phyloP scores from a whole-genome alignment of 2,329 filamentous ascomycete species.

The Exophiala viscosa region DNA sequence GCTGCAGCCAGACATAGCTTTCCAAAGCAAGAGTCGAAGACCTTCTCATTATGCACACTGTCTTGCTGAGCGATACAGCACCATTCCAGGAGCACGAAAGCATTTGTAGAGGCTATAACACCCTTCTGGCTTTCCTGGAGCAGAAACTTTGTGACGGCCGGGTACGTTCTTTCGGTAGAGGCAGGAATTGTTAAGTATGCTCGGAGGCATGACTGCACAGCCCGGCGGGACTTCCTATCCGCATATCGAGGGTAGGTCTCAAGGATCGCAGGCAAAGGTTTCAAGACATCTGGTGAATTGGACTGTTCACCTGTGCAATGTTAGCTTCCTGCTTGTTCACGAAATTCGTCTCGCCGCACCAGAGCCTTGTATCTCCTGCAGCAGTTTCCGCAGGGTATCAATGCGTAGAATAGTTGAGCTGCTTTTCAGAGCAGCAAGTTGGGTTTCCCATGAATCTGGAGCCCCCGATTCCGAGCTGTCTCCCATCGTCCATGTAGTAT shows the following conservation, averaged over 20 bases:
- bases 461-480: constrained; percentile 14
- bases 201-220: constrained; percentile 75
- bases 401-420: constrained; percentile 26
- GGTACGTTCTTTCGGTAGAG: constrained; percentile 38
- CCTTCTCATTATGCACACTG: constrained; percentile 57
- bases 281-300: background rate
- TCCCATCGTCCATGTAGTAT: constrained; percentile 20
- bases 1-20: constrained; percentile 68
- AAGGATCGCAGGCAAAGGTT: constrained; percentile 55
- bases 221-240: constrained; percentile 78
- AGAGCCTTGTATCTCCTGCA: constrained; percentile 16
- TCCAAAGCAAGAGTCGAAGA: constrained; percentile 51
- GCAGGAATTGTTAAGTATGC: constrained; percentile 59
- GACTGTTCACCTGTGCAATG: constrained; percentile 6
- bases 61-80: constrained; percentile 73
- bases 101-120: constrained; percentile 72
- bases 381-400: constrained; percentile 23
- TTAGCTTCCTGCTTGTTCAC: constrained; percentile 1
- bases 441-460: constrained; percentile 11
- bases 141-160: constrained; percentile 58
- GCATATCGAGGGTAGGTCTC: constrained; percentile 82
- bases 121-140: constrained; percentile 71
- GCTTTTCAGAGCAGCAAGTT: constrained; percentile 17
- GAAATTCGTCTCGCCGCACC: constrained; percentile 4
- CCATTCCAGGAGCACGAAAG: constrained; percentile 90